Percentiles rank a stretch among this genome's conserved stretches.
Conservation (phyloP, 257 asterid species). For the Anisodus tanguticus region DNA sequence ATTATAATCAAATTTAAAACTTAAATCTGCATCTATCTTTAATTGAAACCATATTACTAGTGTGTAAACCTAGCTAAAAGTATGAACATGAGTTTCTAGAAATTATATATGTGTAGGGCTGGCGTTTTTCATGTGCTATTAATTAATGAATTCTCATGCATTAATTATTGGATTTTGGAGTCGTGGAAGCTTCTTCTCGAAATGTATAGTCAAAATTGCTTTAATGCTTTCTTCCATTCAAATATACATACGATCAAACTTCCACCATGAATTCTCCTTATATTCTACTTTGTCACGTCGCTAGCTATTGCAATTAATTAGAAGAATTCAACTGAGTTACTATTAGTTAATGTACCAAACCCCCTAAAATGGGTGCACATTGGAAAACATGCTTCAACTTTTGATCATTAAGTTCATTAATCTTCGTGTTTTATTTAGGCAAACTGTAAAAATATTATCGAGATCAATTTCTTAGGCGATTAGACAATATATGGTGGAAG, state of each 20-base stretch:
- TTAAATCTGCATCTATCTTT: too few species aligned
- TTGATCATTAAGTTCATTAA: too few species aligned
- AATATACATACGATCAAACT: not conserved
- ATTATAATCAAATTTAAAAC: too few species aligned
- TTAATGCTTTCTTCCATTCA: not conserved
- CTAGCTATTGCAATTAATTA: not conserved
- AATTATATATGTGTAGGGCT: not conserved
- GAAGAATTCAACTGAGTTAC: not conserved
- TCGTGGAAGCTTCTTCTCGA: not conserved
- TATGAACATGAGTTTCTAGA: not conserved
- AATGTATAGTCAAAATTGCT: not conserved
- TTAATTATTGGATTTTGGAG: not conserved
- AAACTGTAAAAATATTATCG: not conserved
- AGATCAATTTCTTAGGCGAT: not conserved
- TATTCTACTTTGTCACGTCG: not conserved
- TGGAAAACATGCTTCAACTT: not conserved
- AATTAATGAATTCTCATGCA: not conserved
- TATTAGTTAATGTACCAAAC: not conserved
- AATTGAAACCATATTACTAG: too few species aligned
- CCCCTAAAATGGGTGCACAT: not conserved
- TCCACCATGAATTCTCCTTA: not conserved
- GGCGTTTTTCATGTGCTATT: too few species aligned
- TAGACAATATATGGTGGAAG: too few species aligned
- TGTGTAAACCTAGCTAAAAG: too few species aligned
- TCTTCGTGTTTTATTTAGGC: not conserved